Evolutionary conservation across 2,329 filamentous ascomycete genomes (phyloP), one percentile per base, ranked within the genome.

Genomic region (Blumeria hordei): DNA sequence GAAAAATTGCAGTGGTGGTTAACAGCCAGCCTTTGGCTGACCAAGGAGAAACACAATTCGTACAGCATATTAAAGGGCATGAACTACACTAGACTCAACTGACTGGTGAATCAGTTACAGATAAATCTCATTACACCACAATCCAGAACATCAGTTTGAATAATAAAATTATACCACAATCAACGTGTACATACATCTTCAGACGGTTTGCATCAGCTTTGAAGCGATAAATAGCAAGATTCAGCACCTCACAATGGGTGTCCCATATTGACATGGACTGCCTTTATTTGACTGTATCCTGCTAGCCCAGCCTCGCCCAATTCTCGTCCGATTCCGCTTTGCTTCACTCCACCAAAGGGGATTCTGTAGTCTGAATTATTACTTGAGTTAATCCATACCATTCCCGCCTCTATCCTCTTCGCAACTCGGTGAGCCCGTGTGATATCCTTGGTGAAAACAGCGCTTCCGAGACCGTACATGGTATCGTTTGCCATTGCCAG

Each of bases 321-420:
- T 58, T 77, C 71, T 18, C 73, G 64, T 0, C 75, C 74, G 62
- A 77, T 76, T 3, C 76, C 76, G 63, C 70, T 74, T 67, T 77
- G 73, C 67, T 80, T 80, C 6, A 78, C 73, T 72, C 74, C 49
- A 16, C 75, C 75, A 61, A 78, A 78, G 0, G 75, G 75, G 55
- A 78, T 66, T 8, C 69, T 61, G 53, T 60, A 66, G 56, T 68
- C 65, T n/a, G 60, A 62, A 56, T 67, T 65, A 55, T 77, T 59
- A 57, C 64, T 66, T 32, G 63, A 66, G 58, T 71, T 71, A 59
- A 71, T 67, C 69, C 69, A 70, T 18, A 71, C 69, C 68, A 69
- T 71, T 45, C 76, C 76, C 6, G 75, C 72, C 64, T 79, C 74
- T 34, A 80, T 72, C 18, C 71, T 73, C 58, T 71, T 72, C 41